Evolutionary conservation across 1,139 yeast genomes (phyloP).

Genomic region (Yamadazyma triangularis): DNA sequence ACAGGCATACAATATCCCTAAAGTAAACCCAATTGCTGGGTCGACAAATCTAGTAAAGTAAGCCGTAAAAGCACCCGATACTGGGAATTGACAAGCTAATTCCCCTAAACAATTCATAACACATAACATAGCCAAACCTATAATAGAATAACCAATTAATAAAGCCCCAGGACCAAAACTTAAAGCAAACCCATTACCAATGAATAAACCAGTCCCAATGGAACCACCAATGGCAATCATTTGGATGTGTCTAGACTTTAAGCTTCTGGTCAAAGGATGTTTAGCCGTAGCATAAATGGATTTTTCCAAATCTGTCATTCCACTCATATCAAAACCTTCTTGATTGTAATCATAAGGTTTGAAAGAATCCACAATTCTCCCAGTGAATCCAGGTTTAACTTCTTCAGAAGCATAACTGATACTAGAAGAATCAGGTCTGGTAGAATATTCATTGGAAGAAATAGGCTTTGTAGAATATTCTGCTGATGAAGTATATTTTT

Average conservation of each 20-base stretch:
- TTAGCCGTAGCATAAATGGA: constrained; percentile 34
- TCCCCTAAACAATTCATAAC: constrained; percentile 61
- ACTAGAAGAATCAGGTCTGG: too few species aligned
- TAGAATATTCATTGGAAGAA: too few species aligned
- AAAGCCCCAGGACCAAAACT: constrained; percentile 64
- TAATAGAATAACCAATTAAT: constrained; percentile 45
- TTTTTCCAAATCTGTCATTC: constrained; percentile 30
- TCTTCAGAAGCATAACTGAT: too few species aligned
- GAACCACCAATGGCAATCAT: constrained; percentile 46
- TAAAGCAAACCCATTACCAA: constrained; percentile 69
- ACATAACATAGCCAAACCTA: constrained; percentile 42
- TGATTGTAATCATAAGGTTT: constrained; percentile 38
- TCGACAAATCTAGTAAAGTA: constrained; percentile 57
- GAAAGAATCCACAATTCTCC: constrained; percentile 32
- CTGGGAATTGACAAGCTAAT: constrained; percentile 57
- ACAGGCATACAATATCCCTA: constrained; percentile 37
- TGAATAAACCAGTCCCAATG: constrained; percentile 48
- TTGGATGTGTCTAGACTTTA: constrained; percentile 38
- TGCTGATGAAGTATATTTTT: too few species aligned
- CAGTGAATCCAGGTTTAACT: too few species aligned
- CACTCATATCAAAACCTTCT: constrained; percentile 31
- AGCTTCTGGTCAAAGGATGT: constrained; percentile 33
- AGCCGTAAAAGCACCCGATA: constrained; percentile 56
- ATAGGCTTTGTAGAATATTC: too few species aligned
- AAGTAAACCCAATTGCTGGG: constrained; percentile 57